Base-by-base conservation (phyloP, 768 basidiomycete genomes). In the Chalciporus pseudorubinellus region DNA sequence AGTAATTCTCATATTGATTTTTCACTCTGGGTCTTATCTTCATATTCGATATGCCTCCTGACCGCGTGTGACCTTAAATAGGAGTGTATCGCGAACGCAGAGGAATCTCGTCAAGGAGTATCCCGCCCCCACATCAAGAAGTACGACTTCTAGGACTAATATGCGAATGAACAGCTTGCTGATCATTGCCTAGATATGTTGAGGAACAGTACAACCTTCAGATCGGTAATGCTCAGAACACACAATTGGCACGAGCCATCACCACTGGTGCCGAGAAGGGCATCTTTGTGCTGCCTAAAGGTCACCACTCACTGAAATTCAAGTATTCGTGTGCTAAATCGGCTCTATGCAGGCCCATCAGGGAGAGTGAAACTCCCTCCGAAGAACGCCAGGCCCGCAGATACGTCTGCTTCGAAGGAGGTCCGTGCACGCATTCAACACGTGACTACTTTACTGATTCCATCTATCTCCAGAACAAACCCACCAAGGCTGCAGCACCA, bases 91-190 rank as follows among this genome's bases (percentile, higher is more conserved):
- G 70, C 77, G 55, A 72, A 84, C 70, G 80, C 79, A 7, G 90
- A 92, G 28, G 90, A 92, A 57, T 81, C 87, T 51, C 87, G 92
- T 51, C 68, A 68, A 51, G 93, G 92, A 60, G 93, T 95, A 55
- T 95, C 92, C 59, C 85, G 95, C 43, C 89, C 85, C 48, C 81
- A 85, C 63, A 94, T 97, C 75, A 97, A 97, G 84, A 95, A 91
- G 89, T 95, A 57, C 60, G 80, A 76, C 52, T 60, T 43, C 48
- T 39, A 36, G 36, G 39, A 22, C 29, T 56, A 48, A 50, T 54
- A 43, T 21, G 19, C 44, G 46, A 31, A 24, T 44, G 50, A 52
- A 55, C 50, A 44, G 9, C 55, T 51, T 51, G 57, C 56, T 65
- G 36, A 63, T 52, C 56, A 46, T 48, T 40, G 24, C 45, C 26